Base-by-base conservation (phyloP, 805 yeast species). In the Wickerhamiella kurtzmanii region DNA sequence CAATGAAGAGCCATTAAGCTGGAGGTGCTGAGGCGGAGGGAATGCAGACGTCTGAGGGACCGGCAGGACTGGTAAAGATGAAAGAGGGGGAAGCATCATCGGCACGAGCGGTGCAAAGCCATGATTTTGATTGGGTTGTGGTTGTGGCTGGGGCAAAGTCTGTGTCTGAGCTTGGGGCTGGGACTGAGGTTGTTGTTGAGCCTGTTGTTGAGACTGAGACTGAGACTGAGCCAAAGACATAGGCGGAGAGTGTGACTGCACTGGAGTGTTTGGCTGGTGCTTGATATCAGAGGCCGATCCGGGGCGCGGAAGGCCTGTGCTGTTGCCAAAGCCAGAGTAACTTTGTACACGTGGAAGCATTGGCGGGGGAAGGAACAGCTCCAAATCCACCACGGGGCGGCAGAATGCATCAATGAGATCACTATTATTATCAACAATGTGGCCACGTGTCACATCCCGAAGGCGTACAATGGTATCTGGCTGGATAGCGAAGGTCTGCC, bases 401-500 rank as follows among this genome's bases (percentile, higher is more conserved):
- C 57, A 63, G 53, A 76, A 71, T n/a, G 72, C 55, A 39, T 65
- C 67, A 25, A 73, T 74, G 38, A 76, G 60, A 43, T 74, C 76
- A 41, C 58, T 55, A 54, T 76, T 77, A 13, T 69, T 67, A 44
- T 65, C 67, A 15, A 76, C 50, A 8, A 67, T 53, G 3, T 47
- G 48, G 4, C 53, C 48, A 28, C 62, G 57, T 32, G 56, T 59
- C 21, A 53, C 44, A 54, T 70, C 60, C 48, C 64, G 57, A 9
- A 72, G 58, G 25, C 65, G 63, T 18, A 72, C 54, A 11, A 65
- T 61, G 18, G 60, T 55, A 46, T 62, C 63, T 6, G 56, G 50
- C 15, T 68, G 64, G 28, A 79, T 73, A n/a, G 74, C 72, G 61
- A 88, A 88, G 20, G 88, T 82, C 44, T 72, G 68, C 46, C 76